These are phyloP conservation scores for Nosema muscidifuracis DNA, from an alignment of 371 early-diverging fungal species.

Conservation along the genomic window DNA sequence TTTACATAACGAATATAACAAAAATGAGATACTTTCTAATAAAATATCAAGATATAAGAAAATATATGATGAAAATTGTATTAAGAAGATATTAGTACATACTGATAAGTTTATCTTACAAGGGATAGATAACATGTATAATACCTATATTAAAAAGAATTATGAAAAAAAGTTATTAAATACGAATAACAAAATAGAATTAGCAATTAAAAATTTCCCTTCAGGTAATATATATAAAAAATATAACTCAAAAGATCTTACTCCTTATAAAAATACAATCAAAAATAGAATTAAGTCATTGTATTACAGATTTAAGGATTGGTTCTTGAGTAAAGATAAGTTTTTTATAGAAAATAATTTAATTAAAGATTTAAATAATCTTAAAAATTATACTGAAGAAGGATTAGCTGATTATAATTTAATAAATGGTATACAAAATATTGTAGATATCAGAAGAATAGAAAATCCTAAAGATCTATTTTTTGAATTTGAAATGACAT, in stretches of 20 bases:
- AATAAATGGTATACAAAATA: background rate
- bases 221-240: too few species aligned
- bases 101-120: background rate
- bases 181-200: background rate
- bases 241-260: background rate
- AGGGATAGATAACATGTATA: background rate
- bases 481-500: background rate
- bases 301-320: background rate
- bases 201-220: background rate
- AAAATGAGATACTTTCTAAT: background rate
- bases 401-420: background rate
- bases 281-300: background rate
- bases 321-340: background rate
- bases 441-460: background rate
- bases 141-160: too few species aligned
- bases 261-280: background rate
- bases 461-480: background rate
- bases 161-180: too few species aligned
- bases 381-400: background rate
- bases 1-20: slow-evolving; percentile 1
- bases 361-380: background rate
- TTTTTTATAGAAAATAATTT: background rate
- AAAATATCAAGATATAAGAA: background rate
- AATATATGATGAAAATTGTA: background rate
- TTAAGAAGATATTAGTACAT: background rate